phyloP scores from a whole-genome alignment of 768 basidiomycete genomes.

The Tricholoma sp. region DNA sequence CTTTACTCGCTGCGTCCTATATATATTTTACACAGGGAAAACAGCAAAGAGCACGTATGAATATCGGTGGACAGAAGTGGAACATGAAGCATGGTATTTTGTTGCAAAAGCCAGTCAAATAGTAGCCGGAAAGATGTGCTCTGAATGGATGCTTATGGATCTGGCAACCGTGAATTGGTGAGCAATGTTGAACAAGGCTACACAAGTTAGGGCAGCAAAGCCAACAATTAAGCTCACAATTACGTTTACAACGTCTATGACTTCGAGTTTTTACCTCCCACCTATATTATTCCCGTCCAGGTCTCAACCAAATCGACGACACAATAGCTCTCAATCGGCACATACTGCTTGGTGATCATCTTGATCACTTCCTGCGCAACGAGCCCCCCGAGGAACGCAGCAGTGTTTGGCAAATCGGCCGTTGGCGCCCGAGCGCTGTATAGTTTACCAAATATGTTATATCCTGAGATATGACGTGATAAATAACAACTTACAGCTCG shows the following conservation, averaged over 20 bases:
- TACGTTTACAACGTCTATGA: neutral
- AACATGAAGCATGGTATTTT: too few relatives aligned
- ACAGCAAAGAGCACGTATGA: too few relatives aligned
- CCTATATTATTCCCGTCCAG: slow-evolving; percentile 58
- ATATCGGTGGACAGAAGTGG: too few relatives aligned
- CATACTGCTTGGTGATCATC: slow-evolving; percentile 93
- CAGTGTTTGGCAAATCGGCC: slow-evolving; percentile 88
- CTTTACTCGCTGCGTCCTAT: too few relatives aligned
- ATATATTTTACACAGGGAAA: too few relatives aligned
- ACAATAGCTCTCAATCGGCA: slow-evolving; percentile 83
- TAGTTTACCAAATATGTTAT: slow-evolving; percentile 5
- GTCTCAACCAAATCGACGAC: slow-evolving; percentile 81
- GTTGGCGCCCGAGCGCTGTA: slow-evolving; percentile 71
- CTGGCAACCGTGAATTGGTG: too few relatives aligned
- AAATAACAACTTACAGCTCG: slow-evolving; percentile 61
- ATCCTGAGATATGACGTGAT: neutral
- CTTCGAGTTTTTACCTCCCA: neutral
- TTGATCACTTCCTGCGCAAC: slow-evolving; percentile 98
- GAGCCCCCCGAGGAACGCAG: slow-evolving; percentile 89
- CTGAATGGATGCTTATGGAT: too few relatives aligned
- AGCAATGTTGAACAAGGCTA: too few relatives aligned
- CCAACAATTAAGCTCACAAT: neutral
- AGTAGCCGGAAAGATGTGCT: too few relatives aligned
- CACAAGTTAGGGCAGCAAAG: too few relatives aligned
- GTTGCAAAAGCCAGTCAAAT: too few relatives aligned